phyloP scores from a whole-genome alignment of 371 early-diverging fungal species.

The Coelomomyces lativittatus region DNA sequence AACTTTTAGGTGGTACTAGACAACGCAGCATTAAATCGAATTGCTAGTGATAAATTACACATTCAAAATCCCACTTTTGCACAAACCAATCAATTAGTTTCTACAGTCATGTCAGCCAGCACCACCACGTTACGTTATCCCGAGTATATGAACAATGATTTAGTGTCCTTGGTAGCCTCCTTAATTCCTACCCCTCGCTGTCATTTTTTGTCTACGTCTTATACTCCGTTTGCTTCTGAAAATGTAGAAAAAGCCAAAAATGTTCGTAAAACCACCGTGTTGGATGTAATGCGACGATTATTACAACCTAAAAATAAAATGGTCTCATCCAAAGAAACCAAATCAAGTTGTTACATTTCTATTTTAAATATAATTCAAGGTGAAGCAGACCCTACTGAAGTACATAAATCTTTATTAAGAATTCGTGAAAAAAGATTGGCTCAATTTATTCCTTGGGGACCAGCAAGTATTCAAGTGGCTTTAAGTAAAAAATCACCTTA shows the following conservation, averaged over 20 bases:
- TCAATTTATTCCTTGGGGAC: constrained; percentile 99
- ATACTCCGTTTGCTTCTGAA: constrained; percentile 95
- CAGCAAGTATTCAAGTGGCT: constrained; percentile 93
- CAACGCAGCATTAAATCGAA: constrained; percentile 83
- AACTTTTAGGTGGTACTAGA: constrained; percentile 57
- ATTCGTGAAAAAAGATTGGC: constrained; percentile 84
- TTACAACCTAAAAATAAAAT: constrained; percentile 89
- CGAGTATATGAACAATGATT: constrained; percentile 96
- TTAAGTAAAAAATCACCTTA: constrained; percentile 81
- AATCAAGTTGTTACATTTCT: constrained; percentile 84
- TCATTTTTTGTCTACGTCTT: constrained; percentile 91
- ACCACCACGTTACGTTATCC: constrained; percentile 98
- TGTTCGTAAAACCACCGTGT: constrained; percentile 86
- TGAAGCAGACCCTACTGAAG: constrained; percentile 92
- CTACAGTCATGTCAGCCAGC: constrained; percentile 93
- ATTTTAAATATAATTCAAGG: constrained; percentile 92
- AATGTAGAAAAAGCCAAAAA: constrained; percentile 77
- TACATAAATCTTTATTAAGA: constrained; percentile 87
- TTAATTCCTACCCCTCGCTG: constrained; percentile 89
- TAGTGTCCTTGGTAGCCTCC: constrained; percentile 80
- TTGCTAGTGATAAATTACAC: constrained; percentile 81
- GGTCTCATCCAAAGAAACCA: constrained; percentile 77
- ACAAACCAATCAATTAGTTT: constrained; percentile 93
- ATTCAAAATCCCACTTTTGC: constrained; percentile 82
- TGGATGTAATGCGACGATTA: constrained; percentile 91